These are phyloP conservation scores for Lasiosphaeris hirsuta DNA, from an alignment of 495 filamentous ascomycete species.

Conservation along the genomic window DNA sequence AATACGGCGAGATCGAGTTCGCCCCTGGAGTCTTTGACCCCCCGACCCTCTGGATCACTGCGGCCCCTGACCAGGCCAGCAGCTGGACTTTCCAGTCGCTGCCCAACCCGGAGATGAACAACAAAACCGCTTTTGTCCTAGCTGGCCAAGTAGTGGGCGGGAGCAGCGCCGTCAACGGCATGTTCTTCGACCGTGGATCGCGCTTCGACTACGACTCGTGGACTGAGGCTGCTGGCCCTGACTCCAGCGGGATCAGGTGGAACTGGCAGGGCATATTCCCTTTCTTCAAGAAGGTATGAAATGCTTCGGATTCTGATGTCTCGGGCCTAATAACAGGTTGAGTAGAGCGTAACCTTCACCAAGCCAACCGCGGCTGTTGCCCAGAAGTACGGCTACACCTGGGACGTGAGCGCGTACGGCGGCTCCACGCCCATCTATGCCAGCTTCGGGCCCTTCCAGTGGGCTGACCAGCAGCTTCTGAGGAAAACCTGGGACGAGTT, in stretches of 20 bases:
- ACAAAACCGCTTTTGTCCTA: constrained; percentile 27
- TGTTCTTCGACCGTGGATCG: constrained; percentile 35
- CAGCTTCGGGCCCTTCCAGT: constrained; percentile 20
- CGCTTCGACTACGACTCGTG: constrained; percentile 48
- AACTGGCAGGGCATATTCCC: constrained; percentile 39
- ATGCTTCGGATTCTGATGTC: neutral
- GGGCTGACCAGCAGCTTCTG: constrained; percentile 16
- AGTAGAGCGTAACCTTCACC: constrained; percentile 25
- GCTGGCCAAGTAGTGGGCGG: constrained; percentile 39
- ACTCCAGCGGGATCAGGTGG: constrained; percentile 12
- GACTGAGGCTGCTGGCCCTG: constrained; percentile 45
- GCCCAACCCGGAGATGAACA: constrained; percentile 17
- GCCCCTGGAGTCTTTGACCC: constrained; percentile 20
- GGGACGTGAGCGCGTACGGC: constrained; percentile 17
- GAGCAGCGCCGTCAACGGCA: constrained; percentile 41
- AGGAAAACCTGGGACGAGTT: constrained; percentile 20
- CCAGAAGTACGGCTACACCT: constrained; percentile 17
- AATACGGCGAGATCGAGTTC: constrained; percentile 35
- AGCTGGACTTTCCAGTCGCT: constrained; percentile 3
- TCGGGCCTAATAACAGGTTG: neutral
- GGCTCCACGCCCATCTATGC: constrained; percentile 15
- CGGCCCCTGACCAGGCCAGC: neutral
- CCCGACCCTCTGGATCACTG: constrained; percentile 11
- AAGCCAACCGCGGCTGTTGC: constrained; percentile 12
- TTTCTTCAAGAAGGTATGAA: constrained; percentile 35